A percentile compares a stretch with the other conserved stretches of the same genome.
phyloP scores from a whole-genome alignment of 257 asterid genomes.

The Solanum pimpinellifolium region DNA sequence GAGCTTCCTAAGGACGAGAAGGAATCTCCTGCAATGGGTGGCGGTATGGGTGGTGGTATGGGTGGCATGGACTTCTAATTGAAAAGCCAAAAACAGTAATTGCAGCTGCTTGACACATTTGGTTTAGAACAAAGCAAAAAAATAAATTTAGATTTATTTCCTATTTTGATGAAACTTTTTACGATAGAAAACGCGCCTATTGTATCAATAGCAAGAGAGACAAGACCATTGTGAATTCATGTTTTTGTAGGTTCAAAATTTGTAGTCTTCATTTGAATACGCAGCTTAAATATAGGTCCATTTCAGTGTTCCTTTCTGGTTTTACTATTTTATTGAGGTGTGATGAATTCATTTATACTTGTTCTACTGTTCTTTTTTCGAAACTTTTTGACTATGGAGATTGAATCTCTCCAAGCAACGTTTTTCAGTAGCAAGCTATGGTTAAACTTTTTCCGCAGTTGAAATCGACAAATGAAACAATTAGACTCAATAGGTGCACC shows the following conservation, averaged over 20 bases:
- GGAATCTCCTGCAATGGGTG: constrained; percentile 57
- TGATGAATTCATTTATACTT: background rate
- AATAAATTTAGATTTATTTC: background rate
- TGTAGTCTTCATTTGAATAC: background rate
- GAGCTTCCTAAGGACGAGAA: constrained; percentile 72
- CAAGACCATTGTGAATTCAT: background rate
- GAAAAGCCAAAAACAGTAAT: background rate
- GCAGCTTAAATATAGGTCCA: background rate
- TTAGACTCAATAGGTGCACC: background rate
- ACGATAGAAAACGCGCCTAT: background rate
- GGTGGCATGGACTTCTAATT: constrained; percentile 72
- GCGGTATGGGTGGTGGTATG: constrained; percentile 61
- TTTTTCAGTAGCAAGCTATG: background rate
- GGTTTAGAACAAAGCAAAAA: background rate
- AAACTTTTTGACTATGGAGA: background rate
- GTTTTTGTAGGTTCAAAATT: background rate
- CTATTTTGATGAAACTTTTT: background rate
- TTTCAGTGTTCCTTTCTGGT: background rate
- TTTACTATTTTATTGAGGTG: background rate
- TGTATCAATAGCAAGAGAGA: background rate
- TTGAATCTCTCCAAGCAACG: background rate
- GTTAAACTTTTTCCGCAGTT: background rate
- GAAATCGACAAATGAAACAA: background rate
- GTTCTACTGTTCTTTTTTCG: background rate
- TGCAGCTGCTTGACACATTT: background rate